A percentile compares a stretch with the other conserved stretches of the same genome.
Evolutionary conservation across 768 basidiomycete species (phyloP).

Genomic region (Suillus luteus): DNA sequence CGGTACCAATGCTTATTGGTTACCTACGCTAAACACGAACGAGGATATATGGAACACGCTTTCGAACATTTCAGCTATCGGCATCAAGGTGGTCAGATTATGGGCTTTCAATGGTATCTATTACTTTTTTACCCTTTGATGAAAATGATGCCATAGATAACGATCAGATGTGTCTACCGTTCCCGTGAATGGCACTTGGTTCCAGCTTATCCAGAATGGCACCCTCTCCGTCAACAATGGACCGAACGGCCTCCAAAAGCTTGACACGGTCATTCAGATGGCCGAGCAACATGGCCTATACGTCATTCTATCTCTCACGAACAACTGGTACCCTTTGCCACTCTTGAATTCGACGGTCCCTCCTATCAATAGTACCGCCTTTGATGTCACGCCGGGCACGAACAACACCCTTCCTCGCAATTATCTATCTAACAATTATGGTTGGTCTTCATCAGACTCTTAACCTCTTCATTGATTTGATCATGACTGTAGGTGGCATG

Average conservation of each 20-base stretch:
- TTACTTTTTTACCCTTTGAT: background rate
- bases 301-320: conserved; percentile 58
- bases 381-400: conserved; percentile 33
- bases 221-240: conserved; percentile 58
- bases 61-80: conserved; percentile 54
- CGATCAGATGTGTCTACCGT: conserved; percentile 50
- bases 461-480: conserved; percentile 11
- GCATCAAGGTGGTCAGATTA: conserved; percentile 60
- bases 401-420: conserved; percentile 50
- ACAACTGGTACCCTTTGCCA: conserved; percentile 53
- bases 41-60: conserved; percentile 61
- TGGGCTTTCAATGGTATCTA: conserved; percentile 72
- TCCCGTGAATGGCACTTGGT: conserved; percentile 61
- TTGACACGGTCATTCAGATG: conserved; percentile 57
- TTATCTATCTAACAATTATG: conserved; percentile 63
- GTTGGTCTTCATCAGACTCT: conserved; percentile 30
- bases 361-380: conserved; percentile 7
- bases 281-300: conserved; percentile 58
- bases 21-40: conserved; percentile 52
- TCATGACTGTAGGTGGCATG: conserved; percentile 53
- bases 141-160: conserved; percentile 14
- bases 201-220: conserved; percentile 61
- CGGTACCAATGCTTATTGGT: conserved; percentile 72
- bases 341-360: conserved; percentile 27
- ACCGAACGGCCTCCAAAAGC: conserved; percentile 60